Conservation (phyloP, 176 grass and related monocot genomes). For the Carex myosuroides region DNA sequence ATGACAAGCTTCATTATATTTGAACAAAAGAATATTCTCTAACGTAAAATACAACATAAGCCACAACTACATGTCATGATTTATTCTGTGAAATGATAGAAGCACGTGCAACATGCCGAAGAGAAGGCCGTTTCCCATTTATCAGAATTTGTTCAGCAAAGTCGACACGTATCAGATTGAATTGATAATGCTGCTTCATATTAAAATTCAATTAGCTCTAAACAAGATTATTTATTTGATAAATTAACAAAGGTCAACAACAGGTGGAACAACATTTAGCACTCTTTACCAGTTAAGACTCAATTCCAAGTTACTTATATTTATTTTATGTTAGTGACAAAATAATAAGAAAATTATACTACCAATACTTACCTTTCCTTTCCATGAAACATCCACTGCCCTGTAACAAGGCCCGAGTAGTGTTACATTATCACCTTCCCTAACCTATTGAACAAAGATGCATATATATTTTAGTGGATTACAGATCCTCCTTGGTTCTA, state of each 20-base stretch:
- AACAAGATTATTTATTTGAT: neutral
- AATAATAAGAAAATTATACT: neutral
- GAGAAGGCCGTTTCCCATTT: constrained; percentile 24
- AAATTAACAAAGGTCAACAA: neutral
- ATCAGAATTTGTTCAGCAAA: constrained; percentile 38
- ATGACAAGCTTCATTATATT: constrained; percentile 5
- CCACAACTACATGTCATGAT: constrained; percentile 12
- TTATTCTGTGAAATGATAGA: constrained; percentile 25
- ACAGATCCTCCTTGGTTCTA: neutral
- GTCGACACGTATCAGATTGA: constrained; percentile 34
- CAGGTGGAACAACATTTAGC: neutral
- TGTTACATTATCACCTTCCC: constrained; percentile 17
- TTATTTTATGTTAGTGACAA: neutral
- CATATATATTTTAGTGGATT: neutral
- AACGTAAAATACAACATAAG: neutral
- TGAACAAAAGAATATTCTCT: neutral
- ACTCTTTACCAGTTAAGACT: neutral
- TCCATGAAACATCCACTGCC: constrained; percentile 17
- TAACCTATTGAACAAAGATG: constrained; percentile 17
- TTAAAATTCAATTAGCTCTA: constrained; percentile 9
- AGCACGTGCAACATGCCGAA: constrained; percentile 20
- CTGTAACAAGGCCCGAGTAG: constrained; percentile 15
- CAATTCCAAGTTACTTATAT: neutral
- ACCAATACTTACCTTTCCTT: neutral
- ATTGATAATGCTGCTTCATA: constrained; percentile 31